These are phyloP conservation scores for Dalbergia cochinchinensis DNA, from an alignment of 306 rosid species.

Conservation along the genomic window DNA sequence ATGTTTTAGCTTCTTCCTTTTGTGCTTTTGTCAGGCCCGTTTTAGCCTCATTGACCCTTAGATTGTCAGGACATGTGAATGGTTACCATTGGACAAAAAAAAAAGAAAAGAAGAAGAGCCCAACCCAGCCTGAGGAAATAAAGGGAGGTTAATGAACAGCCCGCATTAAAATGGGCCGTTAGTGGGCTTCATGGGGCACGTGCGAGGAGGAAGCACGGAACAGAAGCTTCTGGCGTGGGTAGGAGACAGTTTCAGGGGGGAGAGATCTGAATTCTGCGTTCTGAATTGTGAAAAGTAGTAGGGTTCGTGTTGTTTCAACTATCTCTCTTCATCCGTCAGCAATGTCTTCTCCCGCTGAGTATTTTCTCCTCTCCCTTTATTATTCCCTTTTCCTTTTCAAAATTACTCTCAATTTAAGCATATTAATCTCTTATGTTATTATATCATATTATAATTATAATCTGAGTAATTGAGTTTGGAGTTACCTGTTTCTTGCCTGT, in stretches of 20 bases:
- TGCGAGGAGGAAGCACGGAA: conserved; percentile 38
- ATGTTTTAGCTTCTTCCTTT: no score
- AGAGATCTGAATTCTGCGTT: conserved; percentile 41
- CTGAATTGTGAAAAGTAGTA: not conserved
- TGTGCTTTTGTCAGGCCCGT: no score
- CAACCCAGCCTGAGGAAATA: not conserved
- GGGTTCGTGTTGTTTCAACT: conserved; percentile 28
- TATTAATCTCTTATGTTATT: not conserved
- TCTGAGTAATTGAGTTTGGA: conserved; percentile 2
- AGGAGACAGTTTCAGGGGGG: conserved; percentile 23
- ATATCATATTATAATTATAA: not conserved
- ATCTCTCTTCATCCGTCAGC: conserved; percentile 46
- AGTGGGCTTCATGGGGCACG: conserved; percentile 38
- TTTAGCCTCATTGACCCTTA: no score
- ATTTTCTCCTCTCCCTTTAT: conserved; percentile 44
- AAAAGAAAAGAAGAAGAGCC: not conserved
- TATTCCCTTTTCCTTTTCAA: not conserved
- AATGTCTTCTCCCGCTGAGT: conserved; percentile 98
- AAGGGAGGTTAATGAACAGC: not conserved
- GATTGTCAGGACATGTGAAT: no score
- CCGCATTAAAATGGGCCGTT: conserved; percentile 35
- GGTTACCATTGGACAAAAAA: no score
- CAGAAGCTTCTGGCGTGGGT: conserved; percentile 48
- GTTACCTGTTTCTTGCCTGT: not conserved
- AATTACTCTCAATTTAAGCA: not conserved